Percentiles rank a stretch among this genome's conserved stretches.
phyloP scores from a whole-genome alignment of 768 basidiomycete species.

The Lepiota brunneoincarnata region DNA sequence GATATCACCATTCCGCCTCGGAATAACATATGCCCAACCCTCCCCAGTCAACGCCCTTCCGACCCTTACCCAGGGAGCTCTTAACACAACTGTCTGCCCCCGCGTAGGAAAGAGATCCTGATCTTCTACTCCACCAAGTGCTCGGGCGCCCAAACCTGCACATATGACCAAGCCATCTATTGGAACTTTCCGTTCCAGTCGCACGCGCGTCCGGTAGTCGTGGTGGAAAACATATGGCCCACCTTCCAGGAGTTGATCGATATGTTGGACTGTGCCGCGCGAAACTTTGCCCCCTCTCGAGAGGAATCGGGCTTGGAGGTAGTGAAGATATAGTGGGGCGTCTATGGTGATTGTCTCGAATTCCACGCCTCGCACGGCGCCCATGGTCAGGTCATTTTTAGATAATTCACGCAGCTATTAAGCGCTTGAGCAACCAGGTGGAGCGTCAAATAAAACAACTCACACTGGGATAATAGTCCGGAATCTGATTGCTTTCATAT shows the following conservation, averaged over 20 bases:
- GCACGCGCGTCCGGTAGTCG: not conserved
- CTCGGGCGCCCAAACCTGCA: constrained; percentile 69
- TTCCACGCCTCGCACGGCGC: constrained; percentile 41
- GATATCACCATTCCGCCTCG: constrained; percentile 56
- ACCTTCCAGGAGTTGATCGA: constrained; percentile 52
- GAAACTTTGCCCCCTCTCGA: constrained; percentile 49
- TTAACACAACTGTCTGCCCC: constrained; percentile 79
- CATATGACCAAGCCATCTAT: constrained; percentile 36
- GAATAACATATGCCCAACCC: constrained; percentile 59
- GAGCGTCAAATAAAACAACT: constrained; percentile 14
- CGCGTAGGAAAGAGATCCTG: constrained; percentile 69
- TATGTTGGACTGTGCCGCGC: constrained; percentile 53
- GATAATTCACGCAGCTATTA: constrained; percentile 31
- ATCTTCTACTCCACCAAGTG: constrained; percentile 82
- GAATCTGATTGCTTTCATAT: constrained; percentile 31
- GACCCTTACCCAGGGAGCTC: constrained; percentile 64
- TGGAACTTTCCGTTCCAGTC: constrained; percentile 1
- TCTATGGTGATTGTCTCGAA: constrained; percentile 69
- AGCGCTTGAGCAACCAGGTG: constrained; percentile 16
- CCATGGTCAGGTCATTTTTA: constrained; percentile 33
- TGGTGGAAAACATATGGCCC: constrained; percentile 26
- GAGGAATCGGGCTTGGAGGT: constrained; percentile 59
- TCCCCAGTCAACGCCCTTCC: constrained; percentile 47
- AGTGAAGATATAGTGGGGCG: constrained; percentile 57
- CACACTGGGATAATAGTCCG: constrained; percentile 54